Evolutionary conservation across 2,329 filamentous ascomycete genomes (phyloP), one percentile per base, ranked within the genome.

Genomic region (Dryadomyces quercus-mongolicae): DNA sequence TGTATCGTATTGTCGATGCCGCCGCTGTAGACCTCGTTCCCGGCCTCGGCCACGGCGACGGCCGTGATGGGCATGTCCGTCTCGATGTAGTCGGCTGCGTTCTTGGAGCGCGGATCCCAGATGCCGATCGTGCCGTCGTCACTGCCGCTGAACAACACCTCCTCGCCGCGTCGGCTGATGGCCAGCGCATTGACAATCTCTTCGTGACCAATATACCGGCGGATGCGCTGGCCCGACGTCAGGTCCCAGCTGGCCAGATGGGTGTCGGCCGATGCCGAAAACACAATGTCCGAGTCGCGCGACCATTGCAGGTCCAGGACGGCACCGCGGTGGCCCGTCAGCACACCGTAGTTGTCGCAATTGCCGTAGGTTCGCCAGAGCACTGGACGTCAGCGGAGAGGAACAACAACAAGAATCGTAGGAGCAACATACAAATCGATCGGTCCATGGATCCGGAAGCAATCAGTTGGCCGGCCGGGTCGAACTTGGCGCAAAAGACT

Each of bases 1-100:
- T 91, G 89, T 67, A 98, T 95, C 62, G 94, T 90, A 65, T 97
- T 96, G 71, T 97, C 93, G 61, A 98, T 96, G 21, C 91, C 88
- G 49, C 92, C 92, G 7, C 88, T 86, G 68, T 93, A 98, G 25
- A 98, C 81, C 71, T 97, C 93, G 66, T 95, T 95, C 18, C 93
- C 93, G 1, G 92, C 90, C 67, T 95, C 90, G 0, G 91, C 85
- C n/a, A 97, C 75, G 16, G 90, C 88, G 6, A 97, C 82, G 0
- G 92, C 87, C 2, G 93, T 97, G 55, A 98, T 82, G 1, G 93
- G 93, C 57, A 94, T 95, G 57, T 93, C 86, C 0, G 91, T 95
- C 65, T 92, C 82, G 58, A 97, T 85, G 62, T 91, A 90, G 63
- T 94, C 88, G 55, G 86, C 80, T 0, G 90, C 92, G 53, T 88